Percentiles rank a stretch among this genome's conserved stretches.
Evolutionary conservation across 768 basidiomycete species (phyloP).

Genomic region (Trametes cinnabarina): DNA sequence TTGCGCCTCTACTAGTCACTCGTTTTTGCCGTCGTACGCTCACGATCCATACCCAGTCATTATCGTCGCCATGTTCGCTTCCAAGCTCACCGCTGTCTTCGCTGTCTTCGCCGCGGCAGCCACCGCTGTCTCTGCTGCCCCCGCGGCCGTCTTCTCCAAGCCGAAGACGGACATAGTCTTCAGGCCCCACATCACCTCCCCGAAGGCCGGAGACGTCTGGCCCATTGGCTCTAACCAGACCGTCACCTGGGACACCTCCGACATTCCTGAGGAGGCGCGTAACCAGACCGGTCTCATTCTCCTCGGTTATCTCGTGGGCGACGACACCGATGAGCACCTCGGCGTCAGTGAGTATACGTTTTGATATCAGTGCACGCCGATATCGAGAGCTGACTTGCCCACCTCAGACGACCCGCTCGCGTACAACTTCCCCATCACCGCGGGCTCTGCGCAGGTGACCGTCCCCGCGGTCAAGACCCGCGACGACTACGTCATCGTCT

Average conservation of each 20-base stretch:
- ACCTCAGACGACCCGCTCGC: constrained; percentile 44
- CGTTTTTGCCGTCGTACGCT: constrained; percentile 6
- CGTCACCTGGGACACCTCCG: constrained; percentile 44
- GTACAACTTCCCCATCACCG: constrained; percentile 37
- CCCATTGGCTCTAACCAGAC: constrained; percentile 32
- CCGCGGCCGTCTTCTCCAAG: constrained; percentile 23
- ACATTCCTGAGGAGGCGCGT: constrained; percentile 38
- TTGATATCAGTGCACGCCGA: no score
- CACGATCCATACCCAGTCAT: constrained; percentile 3
- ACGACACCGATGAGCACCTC: constrained; percentile 45
- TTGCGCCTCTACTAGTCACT: constrained; percentile 4
- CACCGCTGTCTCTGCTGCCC: constrained; percentile 28
- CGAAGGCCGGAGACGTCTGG: constrained; percentile 38
- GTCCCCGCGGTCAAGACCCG: constrained; percentile 38
- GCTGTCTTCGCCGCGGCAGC: constrained; percentile 32
- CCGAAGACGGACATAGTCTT: constrained; percentile 36
- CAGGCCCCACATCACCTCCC: constrained; percentile 43
- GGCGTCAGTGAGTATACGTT: constrained; percentile 37
- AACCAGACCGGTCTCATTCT: constrained; percentile 42
- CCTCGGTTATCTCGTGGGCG: constrained; percentile 41
- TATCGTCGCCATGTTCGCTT: constrained; percentile 16
- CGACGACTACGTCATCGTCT: constrained; percentile 46
- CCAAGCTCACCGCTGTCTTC: constrained; percentile 18
- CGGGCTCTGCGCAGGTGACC: constrained; percentile 38
- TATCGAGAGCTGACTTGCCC: not conserved